Evolutionary conservation across 2,329 filamentous ascomycete genomes (phyloP), one percentile per base, ranked within the genome.

Genomic region (Xylaria sp.): DNA sequence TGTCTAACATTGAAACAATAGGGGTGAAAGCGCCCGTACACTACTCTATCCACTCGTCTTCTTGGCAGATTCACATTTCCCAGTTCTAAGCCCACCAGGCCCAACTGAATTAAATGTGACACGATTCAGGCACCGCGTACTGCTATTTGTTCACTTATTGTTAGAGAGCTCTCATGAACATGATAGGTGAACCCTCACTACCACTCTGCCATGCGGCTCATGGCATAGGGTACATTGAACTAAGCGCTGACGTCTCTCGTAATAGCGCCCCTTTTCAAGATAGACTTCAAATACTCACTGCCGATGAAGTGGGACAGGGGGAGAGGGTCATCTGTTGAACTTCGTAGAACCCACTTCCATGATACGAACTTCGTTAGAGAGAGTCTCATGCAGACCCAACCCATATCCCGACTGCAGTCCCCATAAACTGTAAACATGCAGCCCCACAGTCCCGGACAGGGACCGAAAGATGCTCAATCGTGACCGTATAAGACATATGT

Each of bases 401-500:
- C 15, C 52, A 50, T 63, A 30, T 67, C 41, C 28, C 60, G 55
- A 60, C 39, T 43, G 23, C 28, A 7, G 48, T 60, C 46, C 9
- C 55, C 65, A 64, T 67, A 48, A 10, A 66, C 41, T 50, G 39
- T 48, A 57, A 60, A 65, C 46, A 60, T 53, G 36, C 60, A 28
- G 48, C 36, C 64, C 65, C 63, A 61, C 55, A 39, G 36, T 55
- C 41, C 41, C 25, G 45, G 34, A 43, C 57, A 43, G 59, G 20
- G 20, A 60, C 53, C 46, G 52, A 65, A 62, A 55, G 13, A 68
- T 60, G 63, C 55, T 46, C 60, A 60, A 65, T 67, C 59, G 60
- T 45, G 30, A 20, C 52, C 25, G 52, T 75, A 74, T 73, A 74
- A 75, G 73, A 68, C 39, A 55, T 41, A 62, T 53, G 45, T 59